Evolutionary conservation across 1,139 yeast species (phyloP).

Genomic region (Debaryomyces subglobosus): DNA sequence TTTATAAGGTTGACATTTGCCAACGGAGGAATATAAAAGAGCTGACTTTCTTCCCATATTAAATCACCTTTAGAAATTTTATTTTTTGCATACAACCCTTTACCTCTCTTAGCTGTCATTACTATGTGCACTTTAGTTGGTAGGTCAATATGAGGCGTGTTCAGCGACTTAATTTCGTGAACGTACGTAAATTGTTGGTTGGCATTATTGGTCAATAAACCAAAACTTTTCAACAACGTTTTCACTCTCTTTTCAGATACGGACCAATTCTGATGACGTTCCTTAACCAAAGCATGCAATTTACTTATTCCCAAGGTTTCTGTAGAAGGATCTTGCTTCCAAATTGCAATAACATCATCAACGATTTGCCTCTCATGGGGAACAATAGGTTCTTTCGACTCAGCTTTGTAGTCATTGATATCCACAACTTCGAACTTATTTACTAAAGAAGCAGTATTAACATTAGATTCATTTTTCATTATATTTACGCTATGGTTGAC

Average conservation of each 20-base stretch:
- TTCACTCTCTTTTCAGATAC: constrained; percentile 62
- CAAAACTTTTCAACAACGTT: constrained; percentile 55
- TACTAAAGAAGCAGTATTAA: constrained; percentile 1
- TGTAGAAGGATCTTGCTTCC: constrained; percentile 70
- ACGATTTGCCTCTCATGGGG: constrained; percentile 72
- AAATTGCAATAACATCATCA: constrained; percentile 59
- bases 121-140: constrained; percentile 51
- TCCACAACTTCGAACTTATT: constrained; percentile 33
- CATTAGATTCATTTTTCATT: neutral
- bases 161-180: constrained; percentile 54
- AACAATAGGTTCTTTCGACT: constrained; percentile 32
- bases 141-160: constrained; percentile 51
- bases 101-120: constrained; percentile 50
- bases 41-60: constrained; percentile 64
- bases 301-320: constrained; percentile 61
- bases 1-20: constrained; percentile 66
- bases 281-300: constrained; percentile 54
- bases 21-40: constrained; percentile 71
- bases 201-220: constrained; percentile 41
- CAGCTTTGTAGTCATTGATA: constrained; percentile 33
- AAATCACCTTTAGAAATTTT: constrained; percentile 51
- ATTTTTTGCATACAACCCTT: constrained; percentile 51
- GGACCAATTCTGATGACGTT: constrained; percentile 61
- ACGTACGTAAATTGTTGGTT: constrained; percentile 49
- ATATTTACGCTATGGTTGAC: neutral